Evolutionary conservation across 2,329 filamentous ascomycete species (phyloP), one percentile per base, ranked within the genome.

Genomic region (Sporothrix mexicana): DNA sequence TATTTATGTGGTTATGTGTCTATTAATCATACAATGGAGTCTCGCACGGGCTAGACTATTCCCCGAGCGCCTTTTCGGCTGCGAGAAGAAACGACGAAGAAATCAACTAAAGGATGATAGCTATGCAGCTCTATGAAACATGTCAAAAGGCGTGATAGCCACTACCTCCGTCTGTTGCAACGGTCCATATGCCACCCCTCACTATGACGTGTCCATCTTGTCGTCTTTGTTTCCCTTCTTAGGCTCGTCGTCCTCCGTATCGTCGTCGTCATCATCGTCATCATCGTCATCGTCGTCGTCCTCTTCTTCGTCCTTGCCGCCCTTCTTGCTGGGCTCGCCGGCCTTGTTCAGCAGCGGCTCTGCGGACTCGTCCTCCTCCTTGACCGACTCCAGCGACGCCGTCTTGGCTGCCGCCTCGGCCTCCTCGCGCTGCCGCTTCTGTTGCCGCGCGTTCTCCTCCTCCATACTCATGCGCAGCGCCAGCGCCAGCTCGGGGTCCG

Each of bases 391-490:
- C 77, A 98, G 85, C 66, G 74, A 75, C 30, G 76, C 75, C 74
- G 77, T 77, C 72, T 78, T 78, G 69, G 77, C 75, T 59, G 89
- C 88, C 77, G 89, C 88, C 77, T 90, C 88, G 77, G 93, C 91
- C 77, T 93, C 91, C 75, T 93, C 90, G 78, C 91, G 90, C 77
- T 92, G 93, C 79, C 92, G 90, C 83, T 94, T 94, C 81, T 97
- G 95, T 83, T 97, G 91, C 78, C 96, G 87, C 74, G 95, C 95
- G 85, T 97, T 97, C 83, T 99, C 96, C 81, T 99, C 96, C 81
- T 99, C 96, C 88, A 97, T 94, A 82, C 93, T 97, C 94, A 99
- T 97, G 76, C 96, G 91, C 80, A 99, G 85, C 70, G 96, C 96
- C 77, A 99, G 89, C 25, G 96, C 96, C 79, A 99, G 85, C 82